Evolutionary conservation across 2,329 filamentous ascomycete species (phyloP).

Genomic region (Diaporthe citriasiana): DNA sequence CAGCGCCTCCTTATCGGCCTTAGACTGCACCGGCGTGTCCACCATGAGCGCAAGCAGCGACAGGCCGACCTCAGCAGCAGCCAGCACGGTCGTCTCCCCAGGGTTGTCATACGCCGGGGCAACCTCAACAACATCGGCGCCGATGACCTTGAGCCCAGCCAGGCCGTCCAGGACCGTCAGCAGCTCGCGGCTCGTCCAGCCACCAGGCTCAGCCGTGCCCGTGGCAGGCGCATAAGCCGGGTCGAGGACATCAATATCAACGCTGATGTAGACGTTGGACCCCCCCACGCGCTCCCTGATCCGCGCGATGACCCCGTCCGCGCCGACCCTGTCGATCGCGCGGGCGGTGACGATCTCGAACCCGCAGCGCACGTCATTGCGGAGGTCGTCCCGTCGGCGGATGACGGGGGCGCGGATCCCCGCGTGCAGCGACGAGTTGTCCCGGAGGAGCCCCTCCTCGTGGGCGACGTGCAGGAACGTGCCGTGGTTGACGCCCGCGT

Average conservation of each 20-base stretch:
- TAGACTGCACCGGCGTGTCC: constrained; percentile 41
- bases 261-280: constrained; percentile 75
- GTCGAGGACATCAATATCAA: constrained; percentile 87
- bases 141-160: constrained; percentile 79
- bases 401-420: constrained; percentile 70
- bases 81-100: constrained; percentile 73
- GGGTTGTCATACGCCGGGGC: constrained; percentile 81
- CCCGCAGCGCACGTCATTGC: constrained; percentile 70
- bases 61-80: constrained; percentile 41
- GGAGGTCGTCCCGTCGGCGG: constrained; percentile 62
- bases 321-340: constrained; percentile 80
- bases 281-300: constrained; percentile 71
- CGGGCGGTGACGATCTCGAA: constrained; percentile 70
- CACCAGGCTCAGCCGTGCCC: constrained; percentile 83
- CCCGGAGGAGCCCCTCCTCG: constrained; percentile 70
- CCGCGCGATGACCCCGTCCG: constrained; percentile 71
- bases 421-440: constrained; percentile 72
- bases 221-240: constrained; percentile 75
- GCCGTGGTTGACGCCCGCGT: constrained; percentile 69
- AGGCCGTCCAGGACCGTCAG: constrained; percentile 81
- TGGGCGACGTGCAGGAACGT: constrained; percentile 74
- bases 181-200: constrained; percentile 84
- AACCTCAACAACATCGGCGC: constrained; percentile 86
- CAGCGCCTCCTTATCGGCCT: constrained; percentile 26
- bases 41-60: constrained; percentile 46